Evolutionary conservation across 257 asterid species (phyloP).

Genomic region (Rhazya stricta): DNA sequence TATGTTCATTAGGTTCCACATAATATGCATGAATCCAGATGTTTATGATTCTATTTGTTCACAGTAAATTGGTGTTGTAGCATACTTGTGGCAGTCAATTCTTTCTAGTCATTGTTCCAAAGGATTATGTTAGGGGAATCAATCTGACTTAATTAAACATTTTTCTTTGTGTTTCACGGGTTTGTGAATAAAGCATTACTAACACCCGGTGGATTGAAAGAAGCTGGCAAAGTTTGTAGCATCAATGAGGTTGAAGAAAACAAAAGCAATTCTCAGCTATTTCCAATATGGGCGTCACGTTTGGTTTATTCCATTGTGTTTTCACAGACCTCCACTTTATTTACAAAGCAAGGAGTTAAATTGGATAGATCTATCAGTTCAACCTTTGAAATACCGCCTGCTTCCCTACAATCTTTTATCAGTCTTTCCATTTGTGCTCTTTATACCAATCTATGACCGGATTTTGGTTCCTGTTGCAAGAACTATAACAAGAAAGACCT

Average conservation of each 20-base stretch:
- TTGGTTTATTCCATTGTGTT: slow-evolving; percentile 26
- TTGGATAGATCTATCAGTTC: slow-evolving; percentile 25
- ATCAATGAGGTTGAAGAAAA: slow-evolving; percentile 29
- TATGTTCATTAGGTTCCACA: neutral
- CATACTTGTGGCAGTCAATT: neutral
- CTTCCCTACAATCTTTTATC: slow-evolving; percentile 9
- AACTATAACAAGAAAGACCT: slow-evolving; percentile 14
- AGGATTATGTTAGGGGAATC: neutral
- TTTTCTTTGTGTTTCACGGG: slow-evolving; percentile 1
- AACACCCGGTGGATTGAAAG: slow-evolving; percentile 18
- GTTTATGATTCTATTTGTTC: neutral
- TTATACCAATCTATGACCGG: slow-evolving; percentile 20
- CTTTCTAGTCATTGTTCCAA: neutral
- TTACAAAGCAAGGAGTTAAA: slow-evolving; percentile 29
- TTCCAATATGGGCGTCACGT: slow-evolving; percentile 27
- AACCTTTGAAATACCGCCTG: slow-evolving; percentile 17
- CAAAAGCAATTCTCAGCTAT: slow-evolving; percentile 21
- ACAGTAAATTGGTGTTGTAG: neutral
- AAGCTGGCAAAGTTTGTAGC: slow-evolving; percentile 8
- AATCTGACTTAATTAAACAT: neutral
- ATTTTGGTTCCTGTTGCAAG: slow-evolving; percentile 23
- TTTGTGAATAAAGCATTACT: slow-evolving; percentile 26
- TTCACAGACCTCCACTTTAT: slow-evolving; percentile 25
- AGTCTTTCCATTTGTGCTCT: slow-evolving; percentile 6
- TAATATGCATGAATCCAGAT: neutral